Evolutionary conservation across 2,329 filamentous ascomycete species (phyloP).

Genomic region (Zopfia rhizophila): DNA sequence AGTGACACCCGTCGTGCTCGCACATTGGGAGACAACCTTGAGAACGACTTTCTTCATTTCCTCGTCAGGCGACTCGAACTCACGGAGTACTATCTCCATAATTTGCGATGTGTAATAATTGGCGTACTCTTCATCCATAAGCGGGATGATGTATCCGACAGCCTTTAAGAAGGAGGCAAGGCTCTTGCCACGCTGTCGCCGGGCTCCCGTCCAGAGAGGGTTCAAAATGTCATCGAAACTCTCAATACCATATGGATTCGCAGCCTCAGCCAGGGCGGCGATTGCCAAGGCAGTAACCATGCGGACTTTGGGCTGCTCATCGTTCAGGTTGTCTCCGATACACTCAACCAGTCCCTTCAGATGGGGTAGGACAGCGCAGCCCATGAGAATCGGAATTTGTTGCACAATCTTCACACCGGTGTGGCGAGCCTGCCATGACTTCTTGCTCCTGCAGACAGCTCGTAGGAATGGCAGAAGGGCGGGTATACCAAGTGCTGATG

Average conservation of each 20-base stretch:
- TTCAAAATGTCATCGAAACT: slow-evolving; percentile 98
- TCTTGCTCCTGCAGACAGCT: slow-evolving; percentile 96
- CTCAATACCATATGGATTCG: slow-evolving; percentile 98
- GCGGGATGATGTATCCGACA: slow-evolving; percentile 95
- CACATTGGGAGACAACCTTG: slow-evolving; percentile 96
- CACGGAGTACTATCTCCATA: slow-evolving; percentile 96
- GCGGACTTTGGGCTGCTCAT: slow-evolving; percentile 97
- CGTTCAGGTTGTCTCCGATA: slow-evolving; percentile 93
- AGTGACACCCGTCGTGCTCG: slow-evolving; percentile 93
- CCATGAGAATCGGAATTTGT: slow-evolving; percentile 98
- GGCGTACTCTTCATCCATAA: slow-evolving; percentile 99
- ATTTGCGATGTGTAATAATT: slow-evolving; percentile 99
- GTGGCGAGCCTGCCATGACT: slow-evolving; percentile 98
- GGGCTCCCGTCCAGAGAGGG: slow-evolving; percentile 93
- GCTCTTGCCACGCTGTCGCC: slow-evolving; percentile 96
- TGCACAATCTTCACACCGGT: slow-evolving; percentile 99
- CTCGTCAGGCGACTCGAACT: slow-evolving; percentile 96
- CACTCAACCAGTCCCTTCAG: slow-evolving; percentile 96
- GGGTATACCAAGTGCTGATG: slow-evolving; percentile 94
- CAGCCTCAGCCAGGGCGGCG: slow-evolving; percentile 92
- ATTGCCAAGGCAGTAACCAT: slow-evolving; percentile 96
- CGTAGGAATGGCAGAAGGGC: slow-evolving; percentile 93
- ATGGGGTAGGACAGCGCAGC: slow-evolving; percentile 93
- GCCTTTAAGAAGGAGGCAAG: slow-evolving; percentile 96
- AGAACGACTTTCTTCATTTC: slow-evolving; percentile 99